Evolutionary conservation across 495 filamentous ascomycete genomes (phyloP).

Genomic region (Viridothelium virens): DNA sequence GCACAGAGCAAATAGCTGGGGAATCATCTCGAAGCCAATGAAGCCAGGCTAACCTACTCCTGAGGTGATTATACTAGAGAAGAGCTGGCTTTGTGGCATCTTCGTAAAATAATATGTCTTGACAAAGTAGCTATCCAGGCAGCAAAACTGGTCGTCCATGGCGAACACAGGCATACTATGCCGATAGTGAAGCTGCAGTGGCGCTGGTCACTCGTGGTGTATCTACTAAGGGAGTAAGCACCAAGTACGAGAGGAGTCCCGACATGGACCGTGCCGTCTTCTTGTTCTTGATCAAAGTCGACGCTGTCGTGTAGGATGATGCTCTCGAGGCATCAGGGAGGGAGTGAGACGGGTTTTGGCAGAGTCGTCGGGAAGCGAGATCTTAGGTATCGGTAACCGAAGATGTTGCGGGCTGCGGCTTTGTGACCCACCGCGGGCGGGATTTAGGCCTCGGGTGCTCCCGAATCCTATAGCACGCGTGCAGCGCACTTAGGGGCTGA

Average conservation of each 20-base stretch:
- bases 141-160: not conserved
- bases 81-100: not conserved
- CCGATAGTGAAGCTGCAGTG: conserved; percentile 3
- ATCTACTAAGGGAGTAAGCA: not conserved
- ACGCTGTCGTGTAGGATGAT: not conserved
- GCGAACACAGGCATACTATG: not conserved
- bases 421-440: not conserved
- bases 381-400: not conserved
- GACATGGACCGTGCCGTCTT: not conserved
- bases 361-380: not conserved
- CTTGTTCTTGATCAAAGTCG: not conserved
- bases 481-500: not conserved
- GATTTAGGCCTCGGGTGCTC: not conserved
- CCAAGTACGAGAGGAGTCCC: not conserved
- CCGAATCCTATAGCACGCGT: not conserved
- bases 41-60: conserved; percentile 2
- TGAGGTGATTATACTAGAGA: not conserved
- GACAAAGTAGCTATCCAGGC: not conserved
- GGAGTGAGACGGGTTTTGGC: not conserved
- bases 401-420: not conserved
- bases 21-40: not conserved
- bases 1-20: not conserved
- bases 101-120: not conserved
- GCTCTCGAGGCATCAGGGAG: not conserved
- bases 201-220: not conserved